Evolutionary conservation across 495 filamentous ascomycete genomes (phyloP), one percentile per base, ranked within the genome.

Genomic region (Articulospora tetracladia): DNA sequence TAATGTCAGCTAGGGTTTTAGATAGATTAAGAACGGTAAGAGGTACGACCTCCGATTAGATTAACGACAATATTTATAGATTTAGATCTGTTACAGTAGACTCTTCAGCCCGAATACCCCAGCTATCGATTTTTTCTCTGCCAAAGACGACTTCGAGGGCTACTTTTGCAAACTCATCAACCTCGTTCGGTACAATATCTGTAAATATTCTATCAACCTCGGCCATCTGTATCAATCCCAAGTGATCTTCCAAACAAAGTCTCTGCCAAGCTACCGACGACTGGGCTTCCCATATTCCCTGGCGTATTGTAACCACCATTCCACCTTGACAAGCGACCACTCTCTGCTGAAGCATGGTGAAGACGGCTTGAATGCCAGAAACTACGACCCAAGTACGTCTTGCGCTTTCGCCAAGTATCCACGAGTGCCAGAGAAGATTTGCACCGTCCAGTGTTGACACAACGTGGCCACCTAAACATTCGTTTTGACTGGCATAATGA

Each of bases 171-270:
- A 50, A 50, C 11, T 50, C 47, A 13, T 50, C 25, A 3, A 50
- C 20, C 20, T 50, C 47, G 3, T 24, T 25, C 25, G 47, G 47
- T 24, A 12, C 3, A 50, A 24, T 22, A 24, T 1, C 3, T 3
- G 13, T 24, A 50, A 50, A 50, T 13, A 50, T 22, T 1, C 47
- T 50, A 20, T 50, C 47, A 12, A 22, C 22, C 13, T 50, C 47
- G 11, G 25, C 15, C 15, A 24, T 50, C 17, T 49, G 25, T 6
- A 76, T 74, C 0, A 82, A 82, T 11, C 82, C 84, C n/a, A 86
- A 65, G 61, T 78, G 79, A 28, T 80, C 66, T 0, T 67, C 68
- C 63, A 76, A 55, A 30, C 53, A 55, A 1, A 48, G 10, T 39
- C 34, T 48, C 39, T 48, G 25, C 55, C 55, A 58, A 10, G 24